Evolutionary conservation across 495 filamentous ascomycete genomes (phyloP), one percentile per base, ranked within the genome.

Genomic region (Hyaloscypha hepaticicola): DNA sequence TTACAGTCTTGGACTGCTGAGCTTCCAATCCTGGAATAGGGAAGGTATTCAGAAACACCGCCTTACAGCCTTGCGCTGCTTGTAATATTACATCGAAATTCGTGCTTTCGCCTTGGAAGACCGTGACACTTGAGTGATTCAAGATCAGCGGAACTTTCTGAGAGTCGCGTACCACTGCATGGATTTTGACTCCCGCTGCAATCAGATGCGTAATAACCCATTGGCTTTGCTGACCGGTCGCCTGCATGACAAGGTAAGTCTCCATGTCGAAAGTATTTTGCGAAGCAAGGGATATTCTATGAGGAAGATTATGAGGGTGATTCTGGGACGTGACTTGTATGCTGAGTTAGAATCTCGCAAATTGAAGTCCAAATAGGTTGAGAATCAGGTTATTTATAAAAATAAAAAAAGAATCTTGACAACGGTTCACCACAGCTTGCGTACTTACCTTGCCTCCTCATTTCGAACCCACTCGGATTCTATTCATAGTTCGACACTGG

Each of bases 31-130:
- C 53, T 21, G 66, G 61, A 65, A 73, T 67, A 25, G 52, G 58
- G 57, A 75, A 72, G 3, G 81, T 63, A 70, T 78, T 80, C 58
- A 86, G 75, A 72, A 83, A 86, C 25, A 84, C 70, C 4, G 64
- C 74, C 7, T 66, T 75, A 68, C 79, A 82, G 63, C 76, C 75
- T 50, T 70, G 48, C 61, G 71, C 75, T 24, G 69, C 60, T 63
- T 66, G 64, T 26, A 82, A 70, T 64, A 72, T 71, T 22, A 70
- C 70, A 50, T 76, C 71, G 64, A 64, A 69, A 55, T 82, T 71
- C 67, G 76, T 70, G 60, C 77, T 77, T 49, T 75, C 63, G 41
- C 80, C 80, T 65, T 79, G 61, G 53, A 72, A 73, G 22, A 82
- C 53, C 1, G 66, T 70, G 19, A 78, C 75, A 11, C 77, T 73